A percentile compares a stretch with the other conserved stretches of the same genome.
phyloP scores from a whole-genome alignment of 2,329 filamentous ascomycete species.

The Dactylella cylindrospora region DNA sequence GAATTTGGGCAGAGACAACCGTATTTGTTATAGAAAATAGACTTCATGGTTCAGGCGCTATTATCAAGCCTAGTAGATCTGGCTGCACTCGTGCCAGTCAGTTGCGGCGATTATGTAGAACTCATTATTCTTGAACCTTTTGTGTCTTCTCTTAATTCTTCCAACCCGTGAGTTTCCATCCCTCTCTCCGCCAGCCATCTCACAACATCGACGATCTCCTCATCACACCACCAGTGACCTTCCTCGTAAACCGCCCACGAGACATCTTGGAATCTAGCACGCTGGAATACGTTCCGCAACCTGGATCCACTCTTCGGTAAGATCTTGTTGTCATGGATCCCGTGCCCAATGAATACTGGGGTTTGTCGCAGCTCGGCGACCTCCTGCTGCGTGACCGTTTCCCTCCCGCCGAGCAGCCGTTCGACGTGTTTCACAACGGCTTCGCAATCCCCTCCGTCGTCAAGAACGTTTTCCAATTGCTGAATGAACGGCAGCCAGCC shows the following conservation, averaged over 20 bases:
- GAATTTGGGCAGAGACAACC: too few species aligned
- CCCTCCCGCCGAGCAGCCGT: neutral
- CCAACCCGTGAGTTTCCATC: constrained; percentile 2
- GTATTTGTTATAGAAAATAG: too few species aligned
- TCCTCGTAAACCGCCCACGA: constrained; percentile 13
- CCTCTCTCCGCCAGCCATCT: constrained; percentile 4
- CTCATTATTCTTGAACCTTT: constrained; percentile 4
- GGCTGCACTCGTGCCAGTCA: too few species aligned
- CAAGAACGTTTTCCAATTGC: constrained; percentile 7
- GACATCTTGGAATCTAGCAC: constrained; percentile 2
- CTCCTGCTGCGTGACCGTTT: neutral
- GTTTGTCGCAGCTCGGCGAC: constrained; percentile 7
- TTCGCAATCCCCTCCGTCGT: neutral
- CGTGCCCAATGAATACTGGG: constrained; percentile 17
- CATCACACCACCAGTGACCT: constrained; percentile 30
- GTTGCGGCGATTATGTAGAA: neutral
- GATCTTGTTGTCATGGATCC: constrained; percentile 9
- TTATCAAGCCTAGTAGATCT: too few species aligned
- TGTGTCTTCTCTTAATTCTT: constrained; percentile 4
- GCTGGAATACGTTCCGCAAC: constrained; percentile 1
- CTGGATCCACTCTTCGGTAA: constrained; percentile 6
- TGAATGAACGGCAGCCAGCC: constrained; percentile 26
- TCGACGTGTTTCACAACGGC: constrained; percentile 14
- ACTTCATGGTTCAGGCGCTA: too few species aligned
- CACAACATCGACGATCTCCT: constrained; percentile 16